Evolutionary conservation across 78 protist genomes (phyloP), one percentile per base, ranked within the genome.

Genomic region (Bigelowiella natans): DNA sequence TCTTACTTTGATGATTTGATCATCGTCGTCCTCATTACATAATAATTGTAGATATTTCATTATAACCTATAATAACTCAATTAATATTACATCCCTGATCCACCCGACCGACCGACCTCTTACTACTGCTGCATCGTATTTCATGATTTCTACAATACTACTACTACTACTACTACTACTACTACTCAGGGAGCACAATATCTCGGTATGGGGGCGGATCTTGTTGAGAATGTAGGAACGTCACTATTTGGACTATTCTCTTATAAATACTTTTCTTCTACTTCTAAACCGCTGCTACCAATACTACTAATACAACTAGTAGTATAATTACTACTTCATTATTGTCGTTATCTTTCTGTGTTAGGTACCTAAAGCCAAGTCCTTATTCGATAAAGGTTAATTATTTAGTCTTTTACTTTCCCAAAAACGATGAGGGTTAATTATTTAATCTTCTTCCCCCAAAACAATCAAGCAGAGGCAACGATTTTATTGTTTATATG

Each of bases 301-400:
- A 26, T 51, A 7, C 18, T 51, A 51, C 18, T 51, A 51, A 26
- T 51, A 51, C 18, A 26, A 51, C 18, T 51, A 51, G 7, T 51
- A 51, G 7, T 51, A 51, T 51, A 26, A 51, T 51, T 51, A n/a
- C n/a, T n/a, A n/a, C n/a, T 51, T 51, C 18, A 51, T 51, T 51
- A 51, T 51, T 51, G 18, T 51, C 18, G 18, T 51, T 51, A 51
- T 51, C 7, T 51, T 26, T 51, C 7, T 51, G 18, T 51, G 18
- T 18, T 11, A 1, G 37, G 89, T 90, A 18, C 92, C 92, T 0
- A 36, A 36, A 63, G 92, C 92, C 31, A 39, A 36, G 90, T 51
- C 18, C 87, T 64, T 90, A 73, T 90, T 83, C 36, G 73, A 51
- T 51, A 51, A 51, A 18, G 73, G 73, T 51, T 51, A 51, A 26